Conservation (phyloP, 176 grass and related monocot species). For the Oryza longistaminata region DNA sequence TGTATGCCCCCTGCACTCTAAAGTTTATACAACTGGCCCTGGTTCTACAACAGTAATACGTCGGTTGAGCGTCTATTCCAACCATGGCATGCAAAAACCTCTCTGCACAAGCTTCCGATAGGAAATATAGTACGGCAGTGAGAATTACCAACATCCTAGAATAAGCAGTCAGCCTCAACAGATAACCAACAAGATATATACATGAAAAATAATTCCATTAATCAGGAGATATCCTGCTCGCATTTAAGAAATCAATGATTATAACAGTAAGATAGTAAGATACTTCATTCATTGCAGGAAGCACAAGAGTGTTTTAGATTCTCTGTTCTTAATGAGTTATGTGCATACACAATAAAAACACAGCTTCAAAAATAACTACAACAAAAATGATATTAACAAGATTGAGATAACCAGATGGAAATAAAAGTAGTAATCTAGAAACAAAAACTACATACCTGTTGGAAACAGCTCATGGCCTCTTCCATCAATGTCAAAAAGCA, state of each 20-base stretch:
- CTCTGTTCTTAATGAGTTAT: neutral
- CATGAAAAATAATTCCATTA: neutral
- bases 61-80: neutral
- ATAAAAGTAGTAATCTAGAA: conserved; percentile 17
- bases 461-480: conserved; percentile 83
- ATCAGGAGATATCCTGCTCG: neutral
- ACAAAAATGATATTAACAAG: conserved; percentile 12
- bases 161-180: neutral
- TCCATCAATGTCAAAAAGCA: conserved; percentile 90
- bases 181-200: neutral
- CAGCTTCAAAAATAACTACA: conserved; percentile 5
- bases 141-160: neutral
- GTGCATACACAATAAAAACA: conserved; percentile 8
- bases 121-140: neutral
- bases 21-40: neutral
- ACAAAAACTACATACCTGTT: conserved; percentile 59
- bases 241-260: neutral
- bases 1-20: neutral
- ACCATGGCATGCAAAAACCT: neutral
- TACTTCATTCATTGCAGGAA: neutral
- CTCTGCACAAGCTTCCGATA: neutral
- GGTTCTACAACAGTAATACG: neutral
- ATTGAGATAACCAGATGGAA: neutral
- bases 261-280: conserved; percentile 17
- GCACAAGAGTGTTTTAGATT: neutral